Conservation (phyloP, 1,284 basidiomycete genomes). For the Tranzscheliella williamsii region DNA sequence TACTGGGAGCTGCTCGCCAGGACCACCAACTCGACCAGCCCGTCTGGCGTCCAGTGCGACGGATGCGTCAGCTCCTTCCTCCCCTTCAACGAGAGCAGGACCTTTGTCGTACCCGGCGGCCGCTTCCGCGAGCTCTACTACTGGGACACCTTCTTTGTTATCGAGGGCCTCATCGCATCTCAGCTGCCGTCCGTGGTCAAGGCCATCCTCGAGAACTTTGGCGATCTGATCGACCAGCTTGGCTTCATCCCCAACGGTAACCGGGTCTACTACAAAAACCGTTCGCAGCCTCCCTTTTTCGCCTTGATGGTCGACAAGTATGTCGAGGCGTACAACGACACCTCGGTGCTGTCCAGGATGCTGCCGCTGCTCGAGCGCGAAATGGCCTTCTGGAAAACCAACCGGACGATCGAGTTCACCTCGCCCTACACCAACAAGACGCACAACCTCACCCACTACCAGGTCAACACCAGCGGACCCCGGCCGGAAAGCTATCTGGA, state of each 20-base stretch:
- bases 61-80: constrained; percentile 80
- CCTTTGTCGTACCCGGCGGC: constrained; percentile 84
- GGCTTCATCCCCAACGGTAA: constrained; percentile 94
- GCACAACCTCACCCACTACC: constrained; percentile 72
- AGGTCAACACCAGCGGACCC: constrained; percentile 74
- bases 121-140: constrained; percentile 66
- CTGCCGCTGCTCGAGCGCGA: constrained; percentile 74
- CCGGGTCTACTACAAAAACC: constrained; percentile 77
- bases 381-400: constrained; percentile 77
- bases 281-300: constrained; percentile 81
- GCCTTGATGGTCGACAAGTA: constrained; percentile 72
- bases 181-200: constrained; percentile 75
- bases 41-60: constrained; percentile 62
- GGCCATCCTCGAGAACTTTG: constrained; percentile 63
- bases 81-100: constrained; percentile 74
- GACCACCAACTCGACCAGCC: constrained; percentile 74
- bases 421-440: constrained; percentile 74
- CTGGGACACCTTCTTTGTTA: constrained; percentile 48
- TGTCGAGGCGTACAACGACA: constrained; percentile 69
- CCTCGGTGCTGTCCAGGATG: constrained; percentile 69
- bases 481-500: constrained; percentile 73
- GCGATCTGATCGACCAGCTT: constrained; percentile 89
- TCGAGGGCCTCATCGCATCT: constrained; percentile 75
- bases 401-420: constrained; percentile 74
- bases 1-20: constrained; percentile 81